phyloP scores from a whole-genome alignment of 1,284 basidiomycete species.

The Fistulinella cinereoalba region DNA sequence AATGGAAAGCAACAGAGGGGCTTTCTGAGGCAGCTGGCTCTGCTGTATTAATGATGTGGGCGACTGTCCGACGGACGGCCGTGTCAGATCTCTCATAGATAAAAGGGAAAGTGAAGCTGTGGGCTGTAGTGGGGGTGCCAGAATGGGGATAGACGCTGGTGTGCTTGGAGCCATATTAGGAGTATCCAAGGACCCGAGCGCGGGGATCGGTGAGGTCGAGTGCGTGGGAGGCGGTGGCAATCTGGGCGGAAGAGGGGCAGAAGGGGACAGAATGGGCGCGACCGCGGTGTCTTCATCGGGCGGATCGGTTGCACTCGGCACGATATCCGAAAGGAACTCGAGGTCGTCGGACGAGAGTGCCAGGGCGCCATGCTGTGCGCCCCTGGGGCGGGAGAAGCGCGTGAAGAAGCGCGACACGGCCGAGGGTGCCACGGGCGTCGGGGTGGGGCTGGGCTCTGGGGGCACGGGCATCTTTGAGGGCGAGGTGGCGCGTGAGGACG shows the following conservation, averaged over 20 bases:
- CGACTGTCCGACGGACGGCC: slow-evolving; percentile 1
- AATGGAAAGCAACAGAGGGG: slow-evolving; percentile 13
- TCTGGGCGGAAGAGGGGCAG: slow-evolving; percentile 44
- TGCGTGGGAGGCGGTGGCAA: slow-evolving; percentile 45
- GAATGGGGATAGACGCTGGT: slow-evolving; percentile 6
- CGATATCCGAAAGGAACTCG: slow-evolving; percentile 72
- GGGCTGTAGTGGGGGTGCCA: slow-evolving; percentile 16
- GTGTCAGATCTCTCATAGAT: slow-evolving; percentile 1
- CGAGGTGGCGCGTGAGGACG: slow-evolving; percentile 19
- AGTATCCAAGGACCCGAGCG: slow-evolving; percentile 2
- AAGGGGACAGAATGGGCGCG: slow-evolving; percentile 40
- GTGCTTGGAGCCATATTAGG: neutral
- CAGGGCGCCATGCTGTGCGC: slow-evolving; percentile 47
- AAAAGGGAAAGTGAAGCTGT: slow-evolving; percentile 1
- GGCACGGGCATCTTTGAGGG: slow-evolving; percentile 22
- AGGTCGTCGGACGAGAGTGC: slow-evolving; percentile 69
- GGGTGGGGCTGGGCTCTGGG: slow-evolving; percentile 13
- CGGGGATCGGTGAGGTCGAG: slow-evolving; percentile 18
- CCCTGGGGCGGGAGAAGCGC: slow-evolving; percentile 57
- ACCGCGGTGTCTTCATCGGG: slow-evolving; percentile 36
- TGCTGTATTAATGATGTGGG: slow-evolving; percentile 2
- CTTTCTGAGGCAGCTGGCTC: slow-evolving; percentile 12
- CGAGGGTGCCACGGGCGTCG: slow-evolving; percentile 40
- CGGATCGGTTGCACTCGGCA: slow-evolving; percentile 51
- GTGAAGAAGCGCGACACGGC: slow-evolving; percentile 70